Base-by-base conservation (phyloP, 768 basidiomycete genomes). In the Auricularia heimuer region DNA sequence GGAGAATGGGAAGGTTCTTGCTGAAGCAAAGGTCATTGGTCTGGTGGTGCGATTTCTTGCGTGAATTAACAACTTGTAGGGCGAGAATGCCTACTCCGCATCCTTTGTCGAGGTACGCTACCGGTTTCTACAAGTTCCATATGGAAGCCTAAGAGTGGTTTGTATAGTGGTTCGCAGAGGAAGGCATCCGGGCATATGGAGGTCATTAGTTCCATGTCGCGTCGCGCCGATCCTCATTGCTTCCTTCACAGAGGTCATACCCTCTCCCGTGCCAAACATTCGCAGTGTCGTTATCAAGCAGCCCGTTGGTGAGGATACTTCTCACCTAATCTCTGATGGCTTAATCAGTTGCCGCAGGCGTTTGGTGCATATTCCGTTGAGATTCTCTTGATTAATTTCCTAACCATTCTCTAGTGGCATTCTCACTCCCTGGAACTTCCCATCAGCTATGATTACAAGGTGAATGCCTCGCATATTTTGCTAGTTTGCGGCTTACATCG, bases 271-370 rank as follows among this genome's bases (percentile, higher is more conserved):
- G 37, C 77, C 85, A 2, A 82, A 83, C 62, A 75, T 86, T 6
- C 88, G 96, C 61, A 94, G 94, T 73, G 75, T 98, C 35, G 89
- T 92, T 7, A 88, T 98, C 69, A 96, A 96, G 76, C 97, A 99
- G 72, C 96, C 96, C 16, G 77, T 92, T 66, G 92, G 91, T 67
- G 81, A 51, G 33, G 39, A 7, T 14, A 56, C 18, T 3, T 24
- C 54, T 45, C 1, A 36, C 29, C 29, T 29, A 29, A 29, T 29
- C 2, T 29, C 29, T 29, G 29, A 29, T 29, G 29, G 29, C 3
- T 29, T 29, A 29, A 29, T 29, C 29, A 29, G 21, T 16, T 18
- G 18, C 21, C 21, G 16, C 21, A 51, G 47, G 47, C 16, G 47
- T 51, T 21, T 51, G 47, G 47, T 51, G 18, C 47, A 18, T 51